Evolutionary conservation across 1,284 basidiomycete species (phyloP).

Genomic region (Crucibulum parvulum): DNA sequence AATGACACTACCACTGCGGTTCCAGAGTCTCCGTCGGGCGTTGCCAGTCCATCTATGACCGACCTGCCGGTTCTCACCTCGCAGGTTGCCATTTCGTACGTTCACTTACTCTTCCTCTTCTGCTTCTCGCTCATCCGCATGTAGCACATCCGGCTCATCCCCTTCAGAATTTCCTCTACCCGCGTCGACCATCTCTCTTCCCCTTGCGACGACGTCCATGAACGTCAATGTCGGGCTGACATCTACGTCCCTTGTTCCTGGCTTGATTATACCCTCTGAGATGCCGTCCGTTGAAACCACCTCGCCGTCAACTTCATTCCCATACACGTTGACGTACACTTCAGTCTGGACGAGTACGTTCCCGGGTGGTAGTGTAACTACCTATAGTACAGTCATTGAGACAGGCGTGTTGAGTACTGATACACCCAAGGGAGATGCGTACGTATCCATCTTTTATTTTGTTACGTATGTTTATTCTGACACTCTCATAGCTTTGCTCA

Average conservation of each 20-base stretch:
- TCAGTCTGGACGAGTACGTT: conserved; percentile 11
- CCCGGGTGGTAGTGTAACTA: conserved; percentile 5
- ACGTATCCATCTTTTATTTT: not conserved
- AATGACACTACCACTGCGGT: not conserved
- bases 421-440: conserved; percentile 16
- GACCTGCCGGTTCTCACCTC: too few relatives aligned
- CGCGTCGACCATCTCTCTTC: not conserved
- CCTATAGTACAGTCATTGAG: conserved; percentile 7
- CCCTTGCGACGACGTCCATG: not conserved
- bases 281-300: not conserved
- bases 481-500: conserved; percentile 29
- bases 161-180: too few relatives aligned
- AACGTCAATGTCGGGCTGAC: not conserved
- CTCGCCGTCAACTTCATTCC: not conserved
- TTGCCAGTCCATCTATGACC: too few relatives aligned
- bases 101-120: too few relatives aligned
- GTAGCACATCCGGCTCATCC: too few relatives aligned
- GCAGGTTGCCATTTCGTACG: too few relatives aligned
- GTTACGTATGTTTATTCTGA: not conserved
- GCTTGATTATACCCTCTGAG: not conserved
- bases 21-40: not conserved
- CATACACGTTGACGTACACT: conserved; percentile 7
- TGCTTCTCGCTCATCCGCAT: too few relatives aligned
- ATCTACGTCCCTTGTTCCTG: not conserved
- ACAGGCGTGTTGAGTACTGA: conserved; percentile 21